Conservation (phyloP, 352 stramenopile species). For the Blastocystis hominis region DNA sequence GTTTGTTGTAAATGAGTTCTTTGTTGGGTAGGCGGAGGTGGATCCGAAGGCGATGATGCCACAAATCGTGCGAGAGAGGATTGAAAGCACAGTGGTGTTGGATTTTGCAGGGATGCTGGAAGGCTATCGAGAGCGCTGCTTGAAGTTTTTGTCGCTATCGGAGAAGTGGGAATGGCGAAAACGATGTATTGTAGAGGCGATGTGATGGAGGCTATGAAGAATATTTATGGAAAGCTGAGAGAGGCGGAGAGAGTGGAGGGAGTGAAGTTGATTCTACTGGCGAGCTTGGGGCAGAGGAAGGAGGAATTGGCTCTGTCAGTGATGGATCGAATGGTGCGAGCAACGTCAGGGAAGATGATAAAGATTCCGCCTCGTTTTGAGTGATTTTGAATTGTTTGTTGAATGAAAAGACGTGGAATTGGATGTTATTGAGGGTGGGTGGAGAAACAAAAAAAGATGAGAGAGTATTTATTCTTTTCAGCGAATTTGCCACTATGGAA, state of each 20-base stretch:
- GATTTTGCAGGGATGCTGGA: slow-evolving; percentile 70
- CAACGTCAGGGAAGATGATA: slow-evolving; percentile 55
- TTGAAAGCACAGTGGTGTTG: slow-evolving; percentile 70
- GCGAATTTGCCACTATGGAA: no score
- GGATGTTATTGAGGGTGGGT: background rate
- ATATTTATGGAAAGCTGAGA: slow-evolving; percentile 74
- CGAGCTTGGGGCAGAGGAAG: background rate
- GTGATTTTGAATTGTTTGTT: slow-evolving; percentile 4
- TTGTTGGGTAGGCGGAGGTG: background rate
- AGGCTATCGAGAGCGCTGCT: slow-evolving; percentile 64
- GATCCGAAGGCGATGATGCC: background rate
- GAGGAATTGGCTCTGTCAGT: slow-evolving; percentile 57
- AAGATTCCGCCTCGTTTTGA: background rate
- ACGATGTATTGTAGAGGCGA: slow-evolving; percentile 63
- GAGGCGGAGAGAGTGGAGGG: slow-evolving; percentile 71
- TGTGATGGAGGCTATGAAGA: slow-evolving; percentile 68
- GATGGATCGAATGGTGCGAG: slow-evolving; percentile 60
- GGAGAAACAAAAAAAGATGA: no score
- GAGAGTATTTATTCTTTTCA: no score
- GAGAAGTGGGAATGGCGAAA: slow-evolving; percentile 19
- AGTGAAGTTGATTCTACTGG: slow-evolving; percentile 63
- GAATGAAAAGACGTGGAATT: no score
- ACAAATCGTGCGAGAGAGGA: slow-evolving; percentile 33
- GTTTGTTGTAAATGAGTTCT: slow-evolving; percentile 37
- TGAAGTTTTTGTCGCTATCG: slow-evolving; percentile 73